Conservation (phyloP, 176 grass and related monocot species). For the Puccinellia tenuiflora region DNA sequence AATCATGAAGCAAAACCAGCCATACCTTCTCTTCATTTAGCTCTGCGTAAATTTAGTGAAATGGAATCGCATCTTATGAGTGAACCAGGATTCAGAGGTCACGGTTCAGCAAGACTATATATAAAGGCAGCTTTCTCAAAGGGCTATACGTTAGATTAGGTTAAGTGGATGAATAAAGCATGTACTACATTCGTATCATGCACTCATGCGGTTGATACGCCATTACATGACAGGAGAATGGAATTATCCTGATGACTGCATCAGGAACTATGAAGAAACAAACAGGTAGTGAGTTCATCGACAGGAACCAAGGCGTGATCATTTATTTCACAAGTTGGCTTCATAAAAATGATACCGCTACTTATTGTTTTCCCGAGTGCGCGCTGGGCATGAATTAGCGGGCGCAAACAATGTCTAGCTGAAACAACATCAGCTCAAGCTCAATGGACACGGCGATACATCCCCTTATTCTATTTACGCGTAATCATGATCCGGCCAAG, state of each 20-base stretch:
- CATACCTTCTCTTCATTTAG: background rate
- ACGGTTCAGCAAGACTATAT: background rate
- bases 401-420: background rate
- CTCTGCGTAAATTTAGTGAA: too few relatives aligned
- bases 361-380: conserved; percentile 25
- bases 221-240: background rate
- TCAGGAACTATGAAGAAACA: background rate
- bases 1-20: background rate
- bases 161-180: background rate
- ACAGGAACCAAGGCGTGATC: background rate
- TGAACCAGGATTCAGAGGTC: background rate
- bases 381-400: conserved; percentile 1
- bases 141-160: too few relatives aligned
- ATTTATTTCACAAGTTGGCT: conserved; percentile 17
- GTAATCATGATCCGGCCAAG: background rate
- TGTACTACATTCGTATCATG: background rate
- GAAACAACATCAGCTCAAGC: conserved; percentile 26
- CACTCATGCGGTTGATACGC: background rate
- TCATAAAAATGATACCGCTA: conserved; percentile 5
- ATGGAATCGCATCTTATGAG: background rate
- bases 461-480: conserved; percentile 42
- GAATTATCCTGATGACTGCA: too few relatives aligned
- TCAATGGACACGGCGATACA: background rate
- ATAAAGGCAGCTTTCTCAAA: background rate
- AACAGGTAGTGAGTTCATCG: background rate